Evolutionary conservation across 2,329 filamentous ascomycete genomes (phyloP).

Genomic region (Aspergillus floridensis): DNA sequence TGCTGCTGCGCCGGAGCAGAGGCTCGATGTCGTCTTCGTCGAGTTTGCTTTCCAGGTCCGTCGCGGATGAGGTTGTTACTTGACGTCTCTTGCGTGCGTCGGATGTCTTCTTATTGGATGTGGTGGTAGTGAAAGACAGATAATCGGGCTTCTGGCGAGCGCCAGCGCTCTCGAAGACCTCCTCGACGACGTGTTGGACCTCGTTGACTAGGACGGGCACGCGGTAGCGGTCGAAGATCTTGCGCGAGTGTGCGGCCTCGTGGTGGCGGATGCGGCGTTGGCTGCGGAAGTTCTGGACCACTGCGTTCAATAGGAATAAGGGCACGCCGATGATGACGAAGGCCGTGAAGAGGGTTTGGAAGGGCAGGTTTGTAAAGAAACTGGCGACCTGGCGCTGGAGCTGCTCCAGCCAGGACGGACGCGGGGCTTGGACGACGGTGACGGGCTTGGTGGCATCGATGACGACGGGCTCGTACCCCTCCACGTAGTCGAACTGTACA

Average conservation of each 20-base stretch:
- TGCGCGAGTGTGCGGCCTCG: conserved; percentile 66
- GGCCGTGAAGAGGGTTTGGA: conserved; percentile 63
- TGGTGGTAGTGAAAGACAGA: conserved; percentile 49
- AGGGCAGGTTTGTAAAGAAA: conserved; percentile 57
- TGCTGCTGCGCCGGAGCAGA: not conserved
- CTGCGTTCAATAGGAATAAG: conserved; percentile 71
- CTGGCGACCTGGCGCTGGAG: conserved; percentile 34
- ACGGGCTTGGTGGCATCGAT: conserved; percentile 54
- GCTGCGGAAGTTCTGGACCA: conserved; percentile 73
- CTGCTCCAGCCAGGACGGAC: conserved; percentile 29
- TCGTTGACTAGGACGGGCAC: conserved; percentile 74
- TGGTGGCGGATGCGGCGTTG: conserved; percentile 72
- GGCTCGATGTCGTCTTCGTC: not conserved
- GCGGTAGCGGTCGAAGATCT: conserved; percentile 68
- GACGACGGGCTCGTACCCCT: conserved; percentile 72
- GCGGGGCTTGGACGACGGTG: conserved; percentile 25
- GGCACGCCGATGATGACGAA: conserved; percentile 71
- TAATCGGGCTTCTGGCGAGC: conserved; percentile 69
- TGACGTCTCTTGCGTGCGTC: conserved; percentile 1
- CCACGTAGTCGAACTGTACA: conserved; percentile 69
- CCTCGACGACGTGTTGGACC: conserved; percentile 72
- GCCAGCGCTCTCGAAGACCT: conserved; percentile 71
- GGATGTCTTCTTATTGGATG: not conserved
- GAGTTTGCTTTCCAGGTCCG: not conserved
- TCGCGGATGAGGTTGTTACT: not conserved